These are phyloP conservation scores for Tardiomyces depauwii DNA, from an alignment of 1,139 yeast species.

Conservation along the genomic window DNA sequence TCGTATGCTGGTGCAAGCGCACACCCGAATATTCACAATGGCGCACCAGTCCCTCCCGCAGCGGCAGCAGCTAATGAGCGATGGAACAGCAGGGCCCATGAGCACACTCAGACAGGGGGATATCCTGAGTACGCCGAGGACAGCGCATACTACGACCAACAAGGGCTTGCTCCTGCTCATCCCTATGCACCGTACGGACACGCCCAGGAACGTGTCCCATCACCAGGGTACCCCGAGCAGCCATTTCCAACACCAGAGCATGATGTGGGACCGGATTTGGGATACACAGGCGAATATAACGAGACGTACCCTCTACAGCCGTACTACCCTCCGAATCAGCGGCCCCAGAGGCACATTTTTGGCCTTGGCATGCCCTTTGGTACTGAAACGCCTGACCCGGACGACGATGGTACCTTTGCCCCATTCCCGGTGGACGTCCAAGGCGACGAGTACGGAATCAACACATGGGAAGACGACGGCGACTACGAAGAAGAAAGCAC, in stretches of 20 bases:
- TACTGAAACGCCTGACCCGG: constrained; percentile 8
- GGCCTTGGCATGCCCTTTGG: constrained; percentile 5
- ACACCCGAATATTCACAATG: too few relatives aligned
- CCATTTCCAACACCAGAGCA: not conserved
- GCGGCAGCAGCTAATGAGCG: too few relatives aligned
- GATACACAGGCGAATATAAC: not conserved
- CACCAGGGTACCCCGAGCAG: not conserved
- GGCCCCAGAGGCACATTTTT: constrained; percentile 10
- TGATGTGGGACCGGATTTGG: not conserved
- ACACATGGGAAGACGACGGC: constrained; percentile 25
- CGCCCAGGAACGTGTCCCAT: too few relatives aligned
- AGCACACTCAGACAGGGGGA: too few relatives aligned
- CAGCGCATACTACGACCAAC: too few relatives aligned
- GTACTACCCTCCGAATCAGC: constrained; percentile 3
- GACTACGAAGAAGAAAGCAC: constrained; percentile 8
- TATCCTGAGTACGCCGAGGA: too few relatives aligned
- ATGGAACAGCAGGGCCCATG: too few relatives aligned
- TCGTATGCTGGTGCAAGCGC: too few relatives aligned
- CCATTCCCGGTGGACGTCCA: constrained; percentile 23
- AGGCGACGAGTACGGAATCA: constrained; percentile 30
- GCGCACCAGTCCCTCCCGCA: too few relatives aligned
- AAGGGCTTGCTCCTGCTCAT: too few relatives aligned
- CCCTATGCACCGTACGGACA: too few relatives aligned
- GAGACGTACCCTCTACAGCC: not conserved
- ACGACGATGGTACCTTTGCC: constrained; percentile 18